Evolutionary conservation across 2,329 filamentous ascomycete genomes (phyloP), one percentile per base, ranked within the genome.

Genomic region (Claviceps capensis): DNA sequence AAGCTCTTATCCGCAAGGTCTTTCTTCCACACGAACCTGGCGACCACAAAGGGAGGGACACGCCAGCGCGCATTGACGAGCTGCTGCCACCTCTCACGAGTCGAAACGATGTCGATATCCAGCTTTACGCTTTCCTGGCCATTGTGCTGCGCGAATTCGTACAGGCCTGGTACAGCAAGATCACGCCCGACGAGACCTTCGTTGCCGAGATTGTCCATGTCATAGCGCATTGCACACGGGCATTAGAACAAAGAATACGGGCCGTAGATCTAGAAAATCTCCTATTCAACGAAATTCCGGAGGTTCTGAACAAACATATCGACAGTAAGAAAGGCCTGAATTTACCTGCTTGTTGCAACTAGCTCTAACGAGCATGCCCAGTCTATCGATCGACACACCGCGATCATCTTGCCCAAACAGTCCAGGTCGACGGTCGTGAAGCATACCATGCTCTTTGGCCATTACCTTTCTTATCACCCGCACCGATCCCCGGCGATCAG

Each of bases 91-190:
- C 90, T 41, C 75, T 98, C 62, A 97, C 91, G 48, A 95, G 89
- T 71, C 89, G 88, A 49, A 95, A 95, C 66, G 88, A 94, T 60
- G 81, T 97, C 54, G 93, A 98, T 67, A 72, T 94, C 52, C 86
- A 98, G 69, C 77, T 98, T 4, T 98, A 97, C 65, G 91, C 88
- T 30, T 79, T 97, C 54, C 82, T 98, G 55, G 86, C 93, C 50
- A 85, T 97, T 54, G 82, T 97, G 55, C 75, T 96, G 60, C 83
- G 86, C 62, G 89, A 96, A 57, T 95, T 89, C 65, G 86, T 98
- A 40, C 84, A 93, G 66, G 82, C 81, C 36, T 98, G 93, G 93
- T 98, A 98, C 72, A 77, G 75, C 57, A 91, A 85, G 66, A 93
- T 98, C 66, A 96, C 91, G 1, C 81, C 88, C 3, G 91, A 98